These are phyloP conservation scores for Erythrobasidium yunnanense DNA, from an alignment of 768 basidiomycete species.

Conservation along the genomic window DNA sequence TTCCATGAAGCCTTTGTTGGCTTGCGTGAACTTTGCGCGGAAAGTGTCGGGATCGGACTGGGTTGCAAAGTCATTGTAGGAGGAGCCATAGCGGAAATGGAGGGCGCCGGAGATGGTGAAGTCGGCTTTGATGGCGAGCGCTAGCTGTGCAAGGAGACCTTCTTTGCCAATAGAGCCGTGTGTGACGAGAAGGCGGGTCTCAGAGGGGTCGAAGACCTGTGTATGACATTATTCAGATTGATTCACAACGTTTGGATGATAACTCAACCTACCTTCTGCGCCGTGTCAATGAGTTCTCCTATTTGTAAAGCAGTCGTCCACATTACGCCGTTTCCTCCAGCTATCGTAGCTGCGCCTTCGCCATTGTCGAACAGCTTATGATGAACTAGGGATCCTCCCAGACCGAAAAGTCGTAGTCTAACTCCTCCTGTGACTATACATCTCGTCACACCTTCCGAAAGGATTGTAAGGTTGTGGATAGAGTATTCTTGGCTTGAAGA, in stretches of 20 bases:
- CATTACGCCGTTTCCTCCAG: slow-evolving; percentile 95
- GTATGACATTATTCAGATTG: background rate
- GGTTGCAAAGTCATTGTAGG: slow-evolving; percentile 93
- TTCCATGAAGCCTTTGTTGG: slow-evolving; percentile 72
- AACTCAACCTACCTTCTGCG: slow-evolving; percentile 59
- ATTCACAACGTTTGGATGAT: background rate
- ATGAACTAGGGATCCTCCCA: slow-evolving; percentile 86
- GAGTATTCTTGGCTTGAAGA: slow-evolving; percentile 54
- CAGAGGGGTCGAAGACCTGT: slow-evolving; percentile 64
- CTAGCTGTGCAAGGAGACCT: slow-evolving; percentile 80
- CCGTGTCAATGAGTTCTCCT: slow-evolving; percentile 94
- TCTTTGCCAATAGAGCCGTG: slow-evolving; percentile 88
- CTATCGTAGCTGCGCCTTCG: slow-evolving; percentile 89
- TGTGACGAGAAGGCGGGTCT: slow-evolving; percentile 84
- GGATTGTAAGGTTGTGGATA: slow-evolving; percentile 77
- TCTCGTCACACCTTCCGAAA: slow-evolving; percentile 93
- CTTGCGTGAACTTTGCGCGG: slow-evolving; percentile 62
- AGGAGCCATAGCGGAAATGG: slow-evolving; percentile 92
- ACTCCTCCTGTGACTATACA: slow-evolving; percentile 83
- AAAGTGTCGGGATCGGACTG: slow-evolving; percentile 81
- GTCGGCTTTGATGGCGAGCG: slow-evolving; percentile 83
- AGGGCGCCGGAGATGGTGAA: slow-evolving; percentile 85
- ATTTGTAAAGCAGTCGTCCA: slow-evolving; percentile 97
- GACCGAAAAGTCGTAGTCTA: slow-evolving; percentile 82
- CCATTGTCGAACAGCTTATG: slow-evolving; percentile 95